Conservation (phyloP, 495 filamentous ascomycete genomes). For the Aspergillus carlsbadensis region DNA sequence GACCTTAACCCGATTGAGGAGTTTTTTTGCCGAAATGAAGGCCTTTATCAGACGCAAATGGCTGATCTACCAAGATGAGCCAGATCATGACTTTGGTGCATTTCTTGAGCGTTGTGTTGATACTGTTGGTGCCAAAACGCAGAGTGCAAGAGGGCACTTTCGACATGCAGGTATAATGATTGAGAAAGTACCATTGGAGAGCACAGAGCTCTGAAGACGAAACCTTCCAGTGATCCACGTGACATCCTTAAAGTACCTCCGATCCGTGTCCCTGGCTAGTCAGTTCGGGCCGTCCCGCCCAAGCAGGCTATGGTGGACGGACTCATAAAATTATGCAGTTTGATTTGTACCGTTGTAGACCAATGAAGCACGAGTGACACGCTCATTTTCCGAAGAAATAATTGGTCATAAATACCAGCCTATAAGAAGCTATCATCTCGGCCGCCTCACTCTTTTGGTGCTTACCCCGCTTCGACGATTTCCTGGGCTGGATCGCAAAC, state of each 20-base stretch:
- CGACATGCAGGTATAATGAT: constrained; percentile 17
- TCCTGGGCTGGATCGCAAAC: background rate
- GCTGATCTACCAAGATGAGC: background rate
- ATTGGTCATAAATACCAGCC: background rate
- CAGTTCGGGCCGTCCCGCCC: too few relatives aligned
- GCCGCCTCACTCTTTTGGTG: constrained; percentile 13
- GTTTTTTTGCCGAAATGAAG: constrained; percentile 11
- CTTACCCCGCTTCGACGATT: background rate
- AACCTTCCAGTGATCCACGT: too few relatives aligned
- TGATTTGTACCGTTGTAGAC: too few relatives aligned
- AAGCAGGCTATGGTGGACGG: too few relatives aligned
- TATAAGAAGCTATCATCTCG: background rate
- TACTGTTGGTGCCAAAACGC: constrained; percentile 19
- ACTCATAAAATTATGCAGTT: too few relatives aligned
- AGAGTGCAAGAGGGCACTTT: constrained; percentile 25
- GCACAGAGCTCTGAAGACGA: too few relatives aligned
- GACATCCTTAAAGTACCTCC: too few relatives aligned
- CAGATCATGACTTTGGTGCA: background rate
- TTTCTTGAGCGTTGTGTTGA: constrained; percentile 29
- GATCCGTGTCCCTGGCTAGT: too few relatives aligned
- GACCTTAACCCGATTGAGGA: background rate
- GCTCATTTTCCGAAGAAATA: background rate
- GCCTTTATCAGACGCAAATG: constrained; percentile 12
- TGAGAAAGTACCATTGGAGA: background rate
- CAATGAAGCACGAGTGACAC: too few relatives aligned